A percentile compares a stretch with the other conserved stretches of the same genome.
These are phyloP conservation scores for Solanum neorickii DNA, from an alignment of 257 asterid genomes.

Conservation along the genomic window DNA sequence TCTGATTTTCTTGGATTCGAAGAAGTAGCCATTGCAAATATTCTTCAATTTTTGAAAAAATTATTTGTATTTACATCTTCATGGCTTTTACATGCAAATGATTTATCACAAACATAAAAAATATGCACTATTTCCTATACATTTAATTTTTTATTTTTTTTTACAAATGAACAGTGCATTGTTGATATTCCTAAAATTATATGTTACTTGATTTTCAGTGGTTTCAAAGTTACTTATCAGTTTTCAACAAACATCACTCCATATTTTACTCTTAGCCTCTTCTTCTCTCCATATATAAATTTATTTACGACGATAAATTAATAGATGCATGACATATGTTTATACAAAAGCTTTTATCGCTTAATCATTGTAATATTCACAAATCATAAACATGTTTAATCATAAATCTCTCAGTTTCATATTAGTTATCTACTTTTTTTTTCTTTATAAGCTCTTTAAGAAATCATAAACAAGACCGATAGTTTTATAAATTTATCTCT, in stretches of 20 bases:
- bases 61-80: not conserved
- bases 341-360: not conserved
- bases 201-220: not conserved
- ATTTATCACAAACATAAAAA: not conserved
- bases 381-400: not conserved
- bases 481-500: too few relatives aligned
- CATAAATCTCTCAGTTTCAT: not conserved
- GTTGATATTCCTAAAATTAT: not conserved
- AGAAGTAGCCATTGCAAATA: constrained; percentile 25
- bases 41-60: not conserved
- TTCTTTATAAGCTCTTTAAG: not conserved
- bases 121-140: not conserved
- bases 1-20: constrained; percentile 19
- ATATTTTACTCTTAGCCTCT: constrained; percentile 28
- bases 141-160: too few relatives aligned
- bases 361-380: not conserved
- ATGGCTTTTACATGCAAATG: constrained; percentile 1
- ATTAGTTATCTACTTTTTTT: not conserved
- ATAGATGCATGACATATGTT: not conserved
- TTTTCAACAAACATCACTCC: constrained; percentile 10
- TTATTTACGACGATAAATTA: not conserved
- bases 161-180: not conserved
- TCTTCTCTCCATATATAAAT: not conserved
- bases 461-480: too few relatives aligned
- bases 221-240: not conserved